Base-by-base conservation (phyloP, 2,329 filamentous ascomycete genomes). In the Aspergillus sp. region DNA sequence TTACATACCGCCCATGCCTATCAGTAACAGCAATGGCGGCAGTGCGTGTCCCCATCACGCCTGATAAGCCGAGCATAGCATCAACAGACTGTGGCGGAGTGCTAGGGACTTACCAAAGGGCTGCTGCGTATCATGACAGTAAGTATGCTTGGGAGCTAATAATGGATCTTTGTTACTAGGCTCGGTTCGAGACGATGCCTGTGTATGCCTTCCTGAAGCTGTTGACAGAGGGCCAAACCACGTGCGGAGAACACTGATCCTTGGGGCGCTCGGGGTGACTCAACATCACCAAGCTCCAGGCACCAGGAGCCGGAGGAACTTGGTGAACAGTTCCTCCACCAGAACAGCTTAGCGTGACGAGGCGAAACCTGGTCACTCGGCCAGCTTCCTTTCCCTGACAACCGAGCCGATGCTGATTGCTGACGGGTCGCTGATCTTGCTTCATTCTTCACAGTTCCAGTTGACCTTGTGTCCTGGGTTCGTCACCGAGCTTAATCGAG, bases 11-110 rank as follows among this genome's bases (percentile, higher is more conserved):
- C 45, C 56, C n/a, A 47, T 60, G 30, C 59, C 38, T 56, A 56
- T 60, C 59, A 45, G 9, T 49, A 56, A 49, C 59, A 60, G 53
- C 30, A 49, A 54, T 57, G 48, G 59, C 54, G 59, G 59, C 55
- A 61, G 46, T 56, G 13, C 54, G 45, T 28, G 30, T 43, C 45
- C 53, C 45, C 48, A 48, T 57, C 54, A 61, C 53, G 41, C 59
- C 13, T 52, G 59, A 61, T 61, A 61, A 61, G 59, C 54, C 19
- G 41, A 47, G 23, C 38, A 45, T 9, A 9, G 22, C 22, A 28
- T 8, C 41, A 48, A 45, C 38, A n/a, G 22, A 7, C 41, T 46
- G 53, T 19, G 19, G 41, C 41, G 38, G 48, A 58, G 38, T 48
- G 30, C 52, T 17, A 50, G 48, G 48, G 43, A 19, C 23, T n/a